phyloP scores from a whole-genome alignment of 352 stramenopile species.

The Globisporangium camurandrum region DNA sequence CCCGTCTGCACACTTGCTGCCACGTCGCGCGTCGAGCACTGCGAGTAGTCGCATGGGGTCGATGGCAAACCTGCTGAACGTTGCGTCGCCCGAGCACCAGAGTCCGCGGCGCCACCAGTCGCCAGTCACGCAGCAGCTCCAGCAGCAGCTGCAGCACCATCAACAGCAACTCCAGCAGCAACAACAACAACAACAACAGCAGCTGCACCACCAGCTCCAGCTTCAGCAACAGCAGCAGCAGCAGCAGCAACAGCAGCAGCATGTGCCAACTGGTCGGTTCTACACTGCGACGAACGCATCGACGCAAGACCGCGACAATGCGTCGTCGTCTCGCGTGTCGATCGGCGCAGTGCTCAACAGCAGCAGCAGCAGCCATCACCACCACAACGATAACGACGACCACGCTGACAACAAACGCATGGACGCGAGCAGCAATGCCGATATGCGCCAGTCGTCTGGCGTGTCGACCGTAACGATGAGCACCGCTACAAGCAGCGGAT shows the following conservation, averaged over 20 bases:
- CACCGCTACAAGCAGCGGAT: conserved; percentile 2
- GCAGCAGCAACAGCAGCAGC: conserved; percentile 5
- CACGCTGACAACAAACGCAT: not conserved
- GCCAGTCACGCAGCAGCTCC: conserved; percentile 31
- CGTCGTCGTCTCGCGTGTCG: conserved; percentile 14
- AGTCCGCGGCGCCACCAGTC: conserved; percentile 33
- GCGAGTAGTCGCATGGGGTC: conserved; percentile 52
- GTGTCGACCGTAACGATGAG: not conserved
- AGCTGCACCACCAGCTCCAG: conserved; percentile 31
- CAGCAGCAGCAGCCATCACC: conserved; percentile 1
- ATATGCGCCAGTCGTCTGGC: not conserved
- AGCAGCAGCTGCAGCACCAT: not conserved
- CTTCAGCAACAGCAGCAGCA: not conserved
- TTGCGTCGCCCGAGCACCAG: conserved; percentile 43
- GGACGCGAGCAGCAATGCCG: conserved; percentile 7
- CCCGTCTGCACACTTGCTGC: conserved; percentile 54
- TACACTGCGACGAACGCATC: conserved; percentile 15
- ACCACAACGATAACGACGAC: not conserved
- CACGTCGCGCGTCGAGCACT: conserved; percentile 21
- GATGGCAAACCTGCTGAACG: conserved; percentile 77
- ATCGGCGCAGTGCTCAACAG: conserved; percentile 12
- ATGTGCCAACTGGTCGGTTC: conserved; percentile 27
- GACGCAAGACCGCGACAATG: conserved; percentile 7
- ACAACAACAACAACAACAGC: conserved; percentile 5
- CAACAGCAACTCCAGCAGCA: no score